Base-by-base conservation (phyloP, 352 stramenopile genomes). In the Pythium phragmitis region DNA sequence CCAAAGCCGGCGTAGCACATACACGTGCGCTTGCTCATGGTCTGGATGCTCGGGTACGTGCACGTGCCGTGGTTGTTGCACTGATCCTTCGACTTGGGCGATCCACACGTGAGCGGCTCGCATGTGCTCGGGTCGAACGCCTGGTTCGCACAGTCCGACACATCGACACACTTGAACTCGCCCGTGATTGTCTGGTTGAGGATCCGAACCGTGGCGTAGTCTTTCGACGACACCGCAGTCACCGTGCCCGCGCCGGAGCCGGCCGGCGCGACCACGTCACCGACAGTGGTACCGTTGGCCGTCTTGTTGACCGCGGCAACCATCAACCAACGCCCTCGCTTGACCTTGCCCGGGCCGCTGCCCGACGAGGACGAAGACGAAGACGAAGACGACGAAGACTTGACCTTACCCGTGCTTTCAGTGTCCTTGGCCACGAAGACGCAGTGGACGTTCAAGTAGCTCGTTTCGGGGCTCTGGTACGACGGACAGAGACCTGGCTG, bases 381-480 rank as follows among this genome's bases (percentile, higher is more conserved):
- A 30, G 58, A 69, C 39, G 41, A 58, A 30, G 70, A 73, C n/a
- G 37, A 48, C 14, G 67, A 21, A 26, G 37, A 33, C 34, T 37
- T 47, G 43, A 57, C 30, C 26, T 30, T 30, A 54, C 67, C 26
- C 55, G 73, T 46, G 69, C 47, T 7, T 46, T 75, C 14, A 19
- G 58, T 70, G 53, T 89, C 75, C 69, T 91, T 82, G 14, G 83
- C 77, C 28, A 91, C 82, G 30, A 95, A 91, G 3, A 95, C 73
- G 54, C 86, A 95, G 68, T 95, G 86, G 21, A 85, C 77, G 59
- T 95, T 93, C 14, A 95, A 49, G 70, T 89, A 93, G 39, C 82
- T 75, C 36, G 81, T 68, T 52, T 91, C 81, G 12, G 73, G 63
- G 50, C 73, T 85, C 68, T 95, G 86, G 69, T 84, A 94, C 12